Base-by-base conservation (phyloP, 805 yeast species). In the Wickerhamomyces queroliae region DNA sequence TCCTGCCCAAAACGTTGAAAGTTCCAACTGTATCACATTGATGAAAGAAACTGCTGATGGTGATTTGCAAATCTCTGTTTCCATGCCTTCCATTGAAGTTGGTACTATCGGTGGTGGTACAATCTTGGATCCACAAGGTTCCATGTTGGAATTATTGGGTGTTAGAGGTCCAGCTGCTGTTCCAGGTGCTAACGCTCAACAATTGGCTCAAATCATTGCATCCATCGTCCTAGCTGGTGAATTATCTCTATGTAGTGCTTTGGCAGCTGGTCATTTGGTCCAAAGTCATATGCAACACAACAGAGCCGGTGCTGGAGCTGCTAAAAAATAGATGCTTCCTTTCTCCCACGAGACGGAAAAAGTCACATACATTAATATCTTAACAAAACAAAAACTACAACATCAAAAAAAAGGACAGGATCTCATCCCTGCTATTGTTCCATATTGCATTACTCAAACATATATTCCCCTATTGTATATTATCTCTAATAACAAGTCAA, bases 21-120 rank as follows among this genome's bases (percentile, higher is more conserved):
- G 95, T 44, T 88, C 97, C 24, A 91, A 90, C 66, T 93, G 99
- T 81, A 91, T 93, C 43, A 93, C 99, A 1, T 71, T 93, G 50
- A 90, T 93, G 95, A 80, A 82, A 55, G 88, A 85, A 59, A 71
- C 72, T 36, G 69, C 64, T 11, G 70, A 74, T 30, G 99, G 96
- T 12, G 86, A 87, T 56, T 73, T 93, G 57, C 83, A 78, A 50
- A 83, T 93, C 29, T 86, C 96, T 2, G 99, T 93, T n/a, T 87
- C 98, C 4, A 93, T 93, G 99, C 99, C 99, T 23, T 87, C 95
- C 22, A 88, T 93, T 52, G 99, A 93, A 67, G 99, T 93, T 33
- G 99, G 99, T 48, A 93, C 99, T 2, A 89, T 93, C 63, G 99
- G 99, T 42, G 99, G 99, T 48, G 99, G 99, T 59, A 93, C 99